phyloP scores from a whole-genome alignment of 768 basidiomycete genomes.

The Mycena chlorophos region DNA sequence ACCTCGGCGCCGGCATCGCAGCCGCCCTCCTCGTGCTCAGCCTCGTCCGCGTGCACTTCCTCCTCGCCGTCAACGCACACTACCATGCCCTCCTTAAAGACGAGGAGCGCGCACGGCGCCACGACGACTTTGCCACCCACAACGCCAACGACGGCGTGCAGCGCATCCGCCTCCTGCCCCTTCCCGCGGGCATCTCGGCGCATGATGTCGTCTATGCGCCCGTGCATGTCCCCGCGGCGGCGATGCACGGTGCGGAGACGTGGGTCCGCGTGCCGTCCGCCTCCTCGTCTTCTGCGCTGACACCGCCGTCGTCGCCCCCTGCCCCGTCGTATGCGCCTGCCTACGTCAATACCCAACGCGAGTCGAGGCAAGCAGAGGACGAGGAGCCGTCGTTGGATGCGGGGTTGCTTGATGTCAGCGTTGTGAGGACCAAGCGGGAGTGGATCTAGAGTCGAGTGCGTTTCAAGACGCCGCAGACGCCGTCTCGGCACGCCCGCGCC shows the following conservation, averaged over 20 bases:
- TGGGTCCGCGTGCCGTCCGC: slow-evolving; percentile 11
- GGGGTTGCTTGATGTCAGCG: slow-evolving; percentile 13
- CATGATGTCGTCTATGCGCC: slow-evolving; percentile 18
- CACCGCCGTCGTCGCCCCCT: background rate
- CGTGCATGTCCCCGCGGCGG: slow-evolving; percentile 8
- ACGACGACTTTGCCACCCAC: background rate
- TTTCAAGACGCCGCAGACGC: no score
- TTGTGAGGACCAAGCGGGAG: slow-evolving; percentile 17
- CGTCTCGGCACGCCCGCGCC: no score
- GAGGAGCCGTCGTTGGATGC: slow-evolving; percentile 3
- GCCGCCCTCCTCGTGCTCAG: slow-evolving; percentile 61
- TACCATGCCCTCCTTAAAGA: slow-evolving; percentile 2
- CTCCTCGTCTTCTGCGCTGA: background rate
- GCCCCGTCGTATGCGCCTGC: background rate
- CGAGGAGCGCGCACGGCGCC: no score
- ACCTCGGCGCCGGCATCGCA: slow-evolving; percentile 59
- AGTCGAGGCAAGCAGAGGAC: background rate
- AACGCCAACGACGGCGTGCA: background rate
- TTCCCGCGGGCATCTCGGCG: slow-evolving; percentile 3
- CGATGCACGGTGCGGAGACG: slow-evolving; percentile 3
- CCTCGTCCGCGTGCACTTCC: slow-evolving; percentile 71
- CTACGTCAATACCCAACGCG: no score
- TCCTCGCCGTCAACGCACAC: slow-evolving; percentile 52
- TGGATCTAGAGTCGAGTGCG: slow-evolving; percentile 17
- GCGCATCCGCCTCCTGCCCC: slow-evolving; percentile 16